A percentile compares a stretch with the other conserved stretches of the same genome.
Conservation (phyloP, 192 early-diverging fungal species). For the Coemansia sp. region DNA sequence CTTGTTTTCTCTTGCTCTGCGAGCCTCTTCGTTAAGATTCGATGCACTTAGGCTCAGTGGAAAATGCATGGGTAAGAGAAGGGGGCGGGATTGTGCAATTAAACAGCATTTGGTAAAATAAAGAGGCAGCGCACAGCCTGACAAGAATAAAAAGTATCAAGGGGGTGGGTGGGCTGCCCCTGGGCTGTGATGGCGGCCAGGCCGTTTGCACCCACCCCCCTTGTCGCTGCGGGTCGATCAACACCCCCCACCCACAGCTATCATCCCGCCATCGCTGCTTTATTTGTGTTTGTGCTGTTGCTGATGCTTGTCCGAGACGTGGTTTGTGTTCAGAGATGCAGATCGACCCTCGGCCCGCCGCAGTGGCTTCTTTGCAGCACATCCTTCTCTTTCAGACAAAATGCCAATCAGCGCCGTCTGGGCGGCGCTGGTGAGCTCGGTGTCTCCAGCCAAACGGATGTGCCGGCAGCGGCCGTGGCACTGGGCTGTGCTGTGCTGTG, state of each 20-base stretch:
- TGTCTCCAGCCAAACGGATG: no score
- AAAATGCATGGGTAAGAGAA: constrained; percentile 10
- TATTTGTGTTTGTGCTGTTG: neutral
- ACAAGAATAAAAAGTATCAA: neutral
- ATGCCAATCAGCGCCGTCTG: neutral
- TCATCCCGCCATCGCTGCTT: neutral
- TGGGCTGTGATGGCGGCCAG: neutral
- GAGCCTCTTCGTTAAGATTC: neutral
- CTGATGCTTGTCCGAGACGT: neutral
- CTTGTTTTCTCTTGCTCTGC: neutral
- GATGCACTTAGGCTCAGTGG: neutral
- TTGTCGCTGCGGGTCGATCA: neutral
- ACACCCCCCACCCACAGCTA: neutral
- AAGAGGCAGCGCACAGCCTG: constrained; percentile 1
- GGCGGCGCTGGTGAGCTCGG: neutral
- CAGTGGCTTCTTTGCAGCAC: neutral
- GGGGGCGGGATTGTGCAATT: constrained; percentile 8
- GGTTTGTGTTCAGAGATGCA: constrained; percentile 1
- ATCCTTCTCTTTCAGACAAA: neutral
- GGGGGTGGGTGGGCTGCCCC: neutral
- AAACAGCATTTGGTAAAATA: constrained; percentile 5
- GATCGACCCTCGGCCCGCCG: constrained; percentile 1
- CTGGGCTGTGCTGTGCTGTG: no score
- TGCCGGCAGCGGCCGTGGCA: no score
- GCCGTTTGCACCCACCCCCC: neutral